Percentiles rank a stretch among this genome's conserved stretches.
Evolutionary conservation across 139 green algal species (phyloP).

Genomic region (Chlamydomonas schloesseri): DNA sequence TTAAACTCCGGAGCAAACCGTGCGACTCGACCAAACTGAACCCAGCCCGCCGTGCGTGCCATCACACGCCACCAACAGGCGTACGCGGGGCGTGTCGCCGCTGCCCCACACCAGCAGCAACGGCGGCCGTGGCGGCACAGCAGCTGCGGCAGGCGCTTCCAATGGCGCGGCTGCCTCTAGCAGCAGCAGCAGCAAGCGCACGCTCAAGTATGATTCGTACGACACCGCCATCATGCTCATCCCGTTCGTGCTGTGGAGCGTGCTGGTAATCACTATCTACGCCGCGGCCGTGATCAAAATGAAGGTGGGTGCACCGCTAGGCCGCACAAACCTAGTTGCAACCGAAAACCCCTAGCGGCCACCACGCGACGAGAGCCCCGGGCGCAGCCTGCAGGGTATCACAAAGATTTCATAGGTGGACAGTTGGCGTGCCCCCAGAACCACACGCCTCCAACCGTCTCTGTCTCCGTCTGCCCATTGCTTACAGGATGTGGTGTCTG

Average conservation of each 20-base stretch:
- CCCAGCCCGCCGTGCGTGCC: too few species aligned
- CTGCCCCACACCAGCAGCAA: background rate
- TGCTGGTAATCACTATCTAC: slow-evolving; percentile 23
- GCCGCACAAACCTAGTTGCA: too few species aligned
- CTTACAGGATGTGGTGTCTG: background rate
- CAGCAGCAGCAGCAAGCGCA: background rate
- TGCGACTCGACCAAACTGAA: too few species aligned
- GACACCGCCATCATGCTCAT: slow-evolving; percentile 3
- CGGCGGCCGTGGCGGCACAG: background rate
- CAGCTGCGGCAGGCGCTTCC: background rate
- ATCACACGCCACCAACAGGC: too few species aligned
- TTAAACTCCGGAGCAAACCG: too few species aligned
- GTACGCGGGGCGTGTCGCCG: background rate
- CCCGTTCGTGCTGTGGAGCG: slow-evolving; percentile 25
- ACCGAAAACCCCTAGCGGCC: too few species aligned
- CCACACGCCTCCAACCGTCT: too few species aligned
- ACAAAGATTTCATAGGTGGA: too few species aligned
- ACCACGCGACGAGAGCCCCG: too few species aligned
- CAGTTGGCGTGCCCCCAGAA: too few species aligned
- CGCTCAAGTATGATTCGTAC: slow-evolving; percentile 12
- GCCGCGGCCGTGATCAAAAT: slow-evolving; percentile 5
- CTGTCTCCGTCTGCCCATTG: too few species aligned
- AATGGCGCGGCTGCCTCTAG: background rate
- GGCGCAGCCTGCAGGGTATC: too few species aligned
- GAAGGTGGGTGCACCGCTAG: background rate